phyloP scores from a whole-genome alignment of 2,329 filamentous ascomycete species.

The Ilyonectria destructans region DNA sequence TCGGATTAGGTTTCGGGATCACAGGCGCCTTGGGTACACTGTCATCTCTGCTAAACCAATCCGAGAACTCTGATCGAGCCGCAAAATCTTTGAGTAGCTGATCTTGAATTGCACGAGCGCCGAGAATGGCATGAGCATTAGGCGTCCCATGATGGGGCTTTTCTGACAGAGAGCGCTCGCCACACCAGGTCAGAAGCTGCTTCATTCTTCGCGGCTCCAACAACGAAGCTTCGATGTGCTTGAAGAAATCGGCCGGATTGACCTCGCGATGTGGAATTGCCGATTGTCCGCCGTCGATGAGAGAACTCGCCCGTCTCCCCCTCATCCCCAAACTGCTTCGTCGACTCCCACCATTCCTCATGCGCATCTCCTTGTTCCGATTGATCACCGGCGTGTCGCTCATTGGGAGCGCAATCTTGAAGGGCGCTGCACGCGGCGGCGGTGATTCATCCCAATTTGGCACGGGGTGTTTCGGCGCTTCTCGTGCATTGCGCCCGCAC shows the following conservation, averaged over 20 bases:
- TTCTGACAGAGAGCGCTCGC: conserved; percentile 84
- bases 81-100: conserved; percentile 91
- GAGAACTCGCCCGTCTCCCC: conserved; percentile 92
- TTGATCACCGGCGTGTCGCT: conserved; percentile 74
- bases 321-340: conserved; percentile 92
- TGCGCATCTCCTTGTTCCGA: conserved; percentile 94
- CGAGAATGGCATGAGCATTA: conserved; percentile 80
- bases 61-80: conserved; percentile 85
- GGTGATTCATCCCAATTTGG: too few relatives aligned
- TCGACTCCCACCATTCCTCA: conserved; percentile 80
- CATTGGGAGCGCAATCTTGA: too few relatives aligned
- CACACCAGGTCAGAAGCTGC: conserved; percentile 95
- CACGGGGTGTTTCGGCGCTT: too few relatives aligned
- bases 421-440: too few relatives aligned
- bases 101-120: conserved; percentile 93
- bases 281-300: conserved; percentile 86
- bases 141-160: conserved; percentile 80
- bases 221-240: conserved; percentile 92
- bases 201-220: conserved; percentile 94
- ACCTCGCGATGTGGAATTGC: conserved; percentile 93
- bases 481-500: too few relatives aligned
- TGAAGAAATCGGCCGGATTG: conserved; percentile 88
- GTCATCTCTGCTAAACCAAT: conserved; percentile 87
- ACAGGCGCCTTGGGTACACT: conserved; percentile 68
- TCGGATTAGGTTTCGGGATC: too few relatives aligned